Percentiles rank a stretch among this genome's conserved stretches.
Conservation (phyloP, 306 rosid species). For the Fragaria nilgerrensis region DNA sequence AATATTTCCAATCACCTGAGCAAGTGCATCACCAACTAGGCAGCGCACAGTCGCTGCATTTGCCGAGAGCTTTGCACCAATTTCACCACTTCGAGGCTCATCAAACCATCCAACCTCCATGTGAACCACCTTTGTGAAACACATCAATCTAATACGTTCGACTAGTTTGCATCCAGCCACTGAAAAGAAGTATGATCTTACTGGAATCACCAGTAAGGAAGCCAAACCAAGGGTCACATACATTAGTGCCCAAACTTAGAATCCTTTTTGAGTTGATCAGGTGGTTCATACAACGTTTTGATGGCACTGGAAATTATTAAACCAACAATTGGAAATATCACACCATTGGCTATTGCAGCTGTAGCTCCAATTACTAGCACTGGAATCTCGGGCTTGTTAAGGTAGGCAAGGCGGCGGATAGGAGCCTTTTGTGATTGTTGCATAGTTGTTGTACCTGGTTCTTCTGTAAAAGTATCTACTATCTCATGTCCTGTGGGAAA, state of each 20-base stretch:
- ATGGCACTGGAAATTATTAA: not conserved
- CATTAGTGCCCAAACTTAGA: not conserved
- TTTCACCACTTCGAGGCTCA: slow-evolving; percentile 30
- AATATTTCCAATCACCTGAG: slow-evolving; percentile 45
- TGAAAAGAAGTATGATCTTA: not conserved
- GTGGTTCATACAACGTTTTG: not conserved
- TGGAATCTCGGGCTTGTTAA: not conserved
- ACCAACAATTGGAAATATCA: not conserved
- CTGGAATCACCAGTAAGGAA: not conserved
- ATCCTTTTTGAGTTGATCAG: not conserved
- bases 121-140: not conserved
- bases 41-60: slow-evolving; percentile 79
- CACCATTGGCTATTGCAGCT: not conserved
- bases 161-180: not conserved
- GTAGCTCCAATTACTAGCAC: not conserved
- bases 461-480: slow-evolving; percentile 32
- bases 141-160: not conserved
- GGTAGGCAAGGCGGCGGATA: not conserved
- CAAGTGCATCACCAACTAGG: slow-evolving; percentile 71
- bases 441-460: slow-evolving; percentile 14
- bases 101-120: not conserved
- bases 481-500: slow-evolving; percentile 47
- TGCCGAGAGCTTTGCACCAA: slow-evolving; percentile 77
- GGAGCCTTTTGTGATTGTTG: slow-evolving; percentile 37
- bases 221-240: not conserved